A percentile compares a stretch with the other conserved stretches of the same genome.
These are phyloP conservation scores for Nicotiana rustica DNA, from an alignment of 305 asterid genomes.

Conservation along the genomic window DNA sequence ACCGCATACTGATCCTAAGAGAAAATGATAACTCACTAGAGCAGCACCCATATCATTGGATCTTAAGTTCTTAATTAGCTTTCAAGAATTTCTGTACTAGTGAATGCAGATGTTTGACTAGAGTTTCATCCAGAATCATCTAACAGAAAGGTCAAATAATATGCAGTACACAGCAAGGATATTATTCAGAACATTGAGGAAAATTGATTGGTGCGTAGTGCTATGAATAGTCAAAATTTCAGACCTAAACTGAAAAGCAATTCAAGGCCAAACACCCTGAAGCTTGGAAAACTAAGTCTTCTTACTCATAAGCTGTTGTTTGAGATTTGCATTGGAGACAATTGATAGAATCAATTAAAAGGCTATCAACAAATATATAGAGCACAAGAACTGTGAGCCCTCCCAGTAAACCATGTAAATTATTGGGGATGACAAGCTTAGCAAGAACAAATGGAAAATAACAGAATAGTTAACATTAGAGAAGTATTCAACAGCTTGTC, in stretches of 20 bases:
- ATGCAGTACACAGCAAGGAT: constrained; percentile 19
- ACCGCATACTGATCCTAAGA: constrained; percentile 1
- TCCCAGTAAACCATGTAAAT: constrained; percentile 2
- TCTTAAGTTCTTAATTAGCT: constrained; percentile 11
- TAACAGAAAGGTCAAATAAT: constrained; percentile 19
- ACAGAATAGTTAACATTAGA: neutral
- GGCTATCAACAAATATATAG: constrained; percentile 5
- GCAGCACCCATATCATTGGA: constrained; percentile 5
- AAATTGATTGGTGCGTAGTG: neutral
- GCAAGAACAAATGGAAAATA: constrained; percentile 5
- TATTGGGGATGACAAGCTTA: constrained; percentile 1
- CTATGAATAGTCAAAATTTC: constrained; percentile 15
- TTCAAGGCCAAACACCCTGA: neutral
- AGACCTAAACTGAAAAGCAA: neutral
- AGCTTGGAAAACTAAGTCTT: constrained; percentile 26
- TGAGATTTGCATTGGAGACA: constrained; percentile 21
- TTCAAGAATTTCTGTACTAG: constrained; percentile 5
- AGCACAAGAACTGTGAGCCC: neutral
- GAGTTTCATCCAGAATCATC: constrained; percentile 12
- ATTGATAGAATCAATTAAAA: neutral
- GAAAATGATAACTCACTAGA: constrained; percentile 3
- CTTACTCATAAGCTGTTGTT: neutral
- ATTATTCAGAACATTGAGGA: neutral
- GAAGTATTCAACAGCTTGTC: neutral
- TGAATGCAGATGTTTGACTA: neutral